Conservation (phyloP, 495 filamentous ascomycete genomes). For the Hyaloscypha bicolor region DNA sequence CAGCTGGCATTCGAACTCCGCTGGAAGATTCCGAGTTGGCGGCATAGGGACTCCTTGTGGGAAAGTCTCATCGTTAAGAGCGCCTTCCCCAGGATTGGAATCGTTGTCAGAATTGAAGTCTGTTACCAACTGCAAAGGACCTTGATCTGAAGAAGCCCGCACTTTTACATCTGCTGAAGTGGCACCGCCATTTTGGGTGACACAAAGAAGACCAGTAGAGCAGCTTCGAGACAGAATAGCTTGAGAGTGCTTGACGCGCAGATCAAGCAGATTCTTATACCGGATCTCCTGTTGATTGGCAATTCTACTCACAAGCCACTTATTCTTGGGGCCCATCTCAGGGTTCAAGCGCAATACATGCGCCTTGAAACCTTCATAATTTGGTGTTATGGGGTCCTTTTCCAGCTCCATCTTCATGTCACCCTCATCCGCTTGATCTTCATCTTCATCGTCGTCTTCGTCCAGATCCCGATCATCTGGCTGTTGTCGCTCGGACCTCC, state of each 20-base stretch:
- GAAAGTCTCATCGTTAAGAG: slow-evolving; percentile 68
- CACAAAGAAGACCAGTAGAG: slow-evolving; percentile 61
- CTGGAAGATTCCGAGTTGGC: slow-evolving; percentile 75
- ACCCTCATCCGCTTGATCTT: slow-evolving; percentile 52
- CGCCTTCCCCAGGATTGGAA: slow-evolving; percentile 61
- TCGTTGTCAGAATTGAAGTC: slow-evolving; percentile 57
- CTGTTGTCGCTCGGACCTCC: slow-evolving; percentile 26
- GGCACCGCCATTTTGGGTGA: slow-evolving; percentile 60
- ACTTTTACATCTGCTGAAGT: slow-evolving; percentile 46
- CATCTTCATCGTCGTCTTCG: slow-evolving; percentile 57
- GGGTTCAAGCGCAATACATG: slow-evolving; percentile 78
- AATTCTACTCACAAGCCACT: slow-evolving; percentile 78
- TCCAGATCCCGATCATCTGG: slow-evolving; percentile 34
- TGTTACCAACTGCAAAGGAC: slow-evolving; percentile 35
- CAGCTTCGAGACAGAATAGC: slow-evolving; percentile 58
- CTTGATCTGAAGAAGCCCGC: slow-evolving; percentile 31
- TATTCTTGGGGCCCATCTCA: slow-evolving; percentile 39
- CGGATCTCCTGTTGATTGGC: slow-evolving; percentile 77
- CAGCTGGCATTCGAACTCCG: slow-evolving; percentile 89
- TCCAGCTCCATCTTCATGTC: slow-evolving; percentile 50
- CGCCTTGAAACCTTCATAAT: slow-evolving; percentile 71
- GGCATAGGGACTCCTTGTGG: slow-evolving; percentile 82
- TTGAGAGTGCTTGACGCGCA: slow-evolving; percentile 69
- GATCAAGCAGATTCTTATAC: slow-evolving; percentile 76
- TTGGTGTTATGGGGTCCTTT: slow-evolving; percentile 67